A percentile compares a stretch with the other conserved stretches of the same genome.
phyloP scores from a whole-genome alignment of 441 rosid species.

The Capsella rubella region DNA sequence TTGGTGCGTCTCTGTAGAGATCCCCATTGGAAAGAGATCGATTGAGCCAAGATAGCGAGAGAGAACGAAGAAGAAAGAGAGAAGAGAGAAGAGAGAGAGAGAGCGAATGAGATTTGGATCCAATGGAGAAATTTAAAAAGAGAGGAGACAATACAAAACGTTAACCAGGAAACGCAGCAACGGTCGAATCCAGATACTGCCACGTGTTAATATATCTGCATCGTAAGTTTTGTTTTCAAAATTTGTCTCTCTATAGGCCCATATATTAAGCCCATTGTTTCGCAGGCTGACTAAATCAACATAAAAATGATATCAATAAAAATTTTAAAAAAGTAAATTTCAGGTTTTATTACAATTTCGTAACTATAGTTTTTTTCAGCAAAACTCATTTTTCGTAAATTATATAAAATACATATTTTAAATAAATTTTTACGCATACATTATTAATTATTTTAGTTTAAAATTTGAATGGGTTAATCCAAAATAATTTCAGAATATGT shows the following conservation, averaged over 20 bases:
- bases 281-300: not conserved
- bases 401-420: no score
- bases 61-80: not conserved
- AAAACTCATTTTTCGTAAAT: no score
- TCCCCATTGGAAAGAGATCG: conserved; percentile 35
- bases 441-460: no score
- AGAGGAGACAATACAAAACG: not conserved
- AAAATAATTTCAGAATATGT: no score
- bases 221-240: conserved; percentile 16
- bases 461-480: no score
- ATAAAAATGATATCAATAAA: no score
- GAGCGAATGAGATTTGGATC: not conserved
- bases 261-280: not conserved
- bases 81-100: not conserved
- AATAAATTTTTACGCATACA: no score
- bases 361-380: no score
- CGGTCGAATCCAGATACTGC: conserved; percentile 29
- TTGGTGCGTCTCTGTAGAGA: conserved; percentile 31
- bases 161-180: conserved; percentile 10
- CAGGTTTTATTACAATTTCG: no score
- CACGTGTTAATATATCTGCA: conserved; percentile 10
- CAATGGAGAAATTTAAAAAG: not conserved
- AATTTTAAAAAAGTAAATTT: no score
- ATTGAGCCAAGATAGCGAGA: conserved; percentile 24
- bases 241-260: conserved; percentile 5